Evolutionary conservation across 1,284 basidiomycete genomes (phyloP).

Genomic region (Tylopilus sp.): DNA sequence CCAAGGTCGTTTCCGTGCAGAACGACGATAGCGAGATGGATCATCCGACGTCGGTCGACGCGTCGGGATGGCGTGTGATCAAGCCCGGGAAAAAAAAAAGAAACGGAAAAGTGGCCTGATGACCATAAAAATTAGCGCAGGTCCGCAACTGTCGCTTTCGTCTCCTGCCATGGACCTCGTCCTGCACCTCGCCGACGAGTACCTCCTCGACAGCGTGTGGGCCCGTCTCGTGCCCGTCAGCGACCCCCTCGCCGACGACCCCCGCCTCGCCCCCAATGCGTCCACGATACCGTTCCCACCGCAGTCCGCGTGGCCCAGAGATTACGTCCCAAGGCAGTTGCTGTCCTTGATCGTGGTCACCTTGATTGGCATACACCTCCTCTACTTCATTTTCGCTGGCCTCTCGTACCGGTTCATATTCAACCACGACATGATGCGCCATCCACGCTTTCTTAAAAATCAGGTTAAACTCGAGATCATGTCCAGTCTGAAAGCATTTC

Average conservation of each 20-base stretch:
- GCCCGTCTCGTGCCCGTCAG: conserved; percentile 66
- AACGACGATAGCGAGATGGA: conserved; percentile 18
- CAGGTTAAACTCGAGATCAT: conserved; percentile 86
- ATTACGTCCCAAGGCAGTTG: conserved; percentile 77
- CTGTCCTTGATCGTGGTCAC: conserved; percentile 78
- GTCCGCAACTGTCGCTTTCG: not conserved
- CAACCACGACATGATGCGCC: conserved; percentile 95
- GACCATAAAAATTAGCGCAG: conserved; percentile 24
- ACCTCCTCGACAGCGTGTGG: conserved; percentile 78
- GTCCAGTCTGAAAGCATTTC: conserved; percentile 76
- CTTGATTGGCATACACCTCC: conserved; percentile 73
- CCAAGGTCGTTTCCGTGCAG: conserved; percentile 11
- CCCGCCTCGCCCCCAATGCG: conserved; percentile 32
- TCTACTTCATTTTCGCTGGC: conserved; percentile 87
- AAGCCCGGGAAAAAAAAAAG: conserved; percentile 12
- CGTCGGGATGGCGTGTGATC: conserved; percentile 19
- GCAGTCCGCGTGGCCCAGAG: conserved; percentile 74
- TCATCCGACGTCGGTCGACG: not conserved
- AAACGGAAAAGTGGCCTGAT: conserved; percentile 34
- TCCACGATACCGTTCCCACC: conserved; percentile 21
- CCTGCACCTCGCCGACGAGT: conserved; percentile 71
- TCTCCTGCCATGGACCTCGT: conserved; percentile 75
- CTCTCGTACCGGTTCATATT: conserved; percentile 88
- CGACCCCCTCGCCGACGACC: conserved; percentile 29
- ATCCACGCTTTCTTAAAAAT: conserved; percentile 90